Percentiles rank a stretch among this genome's conserved stretches.
phyloP scores from a whole-genome alignment of 129 eudicot species.

The Chrysanthemum seticuspe region DNA sequence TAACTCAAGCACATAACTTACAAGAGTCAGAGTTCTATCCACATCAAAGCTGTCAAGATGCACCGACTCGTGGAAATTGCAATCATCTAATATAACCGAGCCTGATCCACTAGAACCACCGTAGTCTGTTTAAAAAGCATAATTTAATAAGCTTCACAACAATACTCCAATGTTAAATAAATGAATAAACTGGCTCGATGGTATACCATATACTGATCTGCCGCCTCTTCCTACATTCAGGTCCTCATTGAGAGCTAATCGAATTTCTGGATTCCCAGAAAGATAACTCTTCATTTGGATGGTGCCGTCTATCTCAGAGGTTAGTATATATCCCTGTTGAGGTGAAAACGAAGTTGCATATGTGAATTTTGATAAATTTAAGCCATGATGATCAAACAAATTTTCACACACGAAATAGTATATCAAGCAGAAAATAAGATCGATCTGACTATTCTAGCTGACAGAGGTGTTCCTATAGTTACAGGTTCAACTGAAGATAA shows the following conservation, averaged over 20 bases:
- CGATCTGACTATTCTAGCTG: too few relatives aligned
- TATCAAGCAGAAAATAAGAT: not conserved
- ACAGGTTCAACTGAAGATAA: too few relatives aligned
- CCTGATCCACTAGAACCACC: conserved; percentile 91
- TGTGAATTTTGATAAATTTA: not conserved
- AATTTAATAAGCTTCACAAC: conserved; percentile 22
- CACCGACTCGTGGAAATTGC: conserved; percentile 88
- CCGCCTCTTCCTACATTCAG: conserved; percentile 84
- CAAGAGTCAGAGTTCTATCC: conserved; percentile 86
- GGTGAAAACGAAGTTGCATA: conserved; percentile 3
- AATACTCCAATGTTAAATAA: conserved; percentile 8
- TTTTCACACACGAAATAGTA: not conserved
- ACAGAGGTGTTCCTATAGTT: too few relatives aligned
- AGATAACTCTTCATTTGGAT: conserved; percentile 99
- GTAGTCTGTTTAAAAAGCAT: conserved; percentile 46
- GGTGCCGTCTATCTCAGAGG: conserved; percentile 97
- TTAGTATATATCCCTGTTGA: conserved; percentile 87
- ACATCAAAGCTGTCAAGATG: conserved; percentile 94
- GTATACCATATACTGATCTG: conserved; percentile 69
- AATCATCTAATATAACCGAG: conserved; percentile 82
- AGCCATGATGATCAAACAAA: not conserved
- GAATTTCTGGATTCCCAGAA: conserved; percentile 95
- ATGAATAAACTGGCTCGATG: conserved; percentile 12
- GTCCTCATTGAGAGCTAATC: conserved; percentile 89
- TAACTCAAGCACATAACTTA: conserved; percentile 27